Evolutionary conservation across 768 basidiomycete species (phyloP).

Genomic region (Tubosaeta brunneosetosa): DNA sequence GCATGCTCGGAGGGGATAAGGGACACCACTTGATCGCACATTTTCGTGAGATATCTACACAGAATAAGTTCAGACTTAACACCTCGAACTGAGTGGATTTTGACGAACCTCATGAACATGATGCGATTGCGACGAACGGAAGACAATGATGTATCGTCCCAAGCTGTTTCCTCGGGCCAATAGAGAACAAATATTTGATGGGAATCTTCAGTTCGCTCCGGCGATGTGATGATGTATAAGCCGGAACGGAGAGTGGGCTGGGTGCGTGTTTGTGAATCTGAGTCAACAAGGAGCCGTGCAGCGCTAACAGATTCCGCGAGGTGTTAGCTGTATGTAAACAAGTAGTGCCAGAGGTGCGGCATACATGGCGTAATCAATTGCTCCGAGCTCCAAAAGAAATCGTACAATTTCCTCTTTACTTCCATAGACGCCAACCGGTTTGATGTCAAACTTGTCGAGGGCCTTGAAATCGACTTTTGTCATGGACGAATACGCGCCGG

Average conservation of each 20-base stretch:
- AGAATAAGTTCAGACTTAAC: neutral
- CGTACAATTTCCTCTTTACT: slow-evolving; percentile 46
- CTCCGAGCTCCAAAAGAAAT: slow-evolving; percentile 36
- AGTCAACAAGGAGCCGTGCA: slow-evolving; percentile 11
- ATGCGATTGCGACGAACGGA: slow-evolving; percentile 48
- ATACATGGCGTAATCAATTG: slow-evolving; percentile 39
- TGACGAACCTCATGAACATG: slow-evolving; percentile 55
- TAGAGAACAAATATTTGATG: slow-evolving; percentile 46
- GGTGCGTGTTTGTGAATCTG: neutral
- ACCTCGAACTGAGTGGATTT: neutral
- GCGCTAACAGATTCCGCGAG: slow-evolving; percentile 1
- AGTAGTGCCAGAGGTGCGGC: slow-evolving; percentile 7
- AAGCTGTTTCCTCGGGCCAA: slow-evolving; percentile 60
- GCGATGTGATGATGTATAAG: slow-evolving; percentile 15
- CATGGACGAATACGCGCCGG: slow-evolving; percentile 49
- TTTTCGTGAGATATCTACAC: slow-evolving; percentile 53
- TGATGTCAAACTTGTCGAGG: slow-evolving; percentile 29
- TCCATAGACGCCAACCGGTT: slow-evolving; percentile 56
- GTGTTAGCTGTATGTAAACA: neutral
- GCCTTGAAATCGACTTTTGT: slow-evolving; percentile 40
- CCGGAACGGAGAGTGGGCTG: slow-evolving; percentile 19
- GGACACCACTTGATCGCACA: slow-evolving; percentile 47
- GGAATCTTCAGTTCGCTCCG: neutral
- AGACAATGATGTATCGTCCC: slow-evolving; percentile 45
- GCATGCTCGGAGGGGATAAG: slow-evolving; percentile 32